phyloP scores from a whole-genome alignment of 2,329 filamentous ascomycete genomes.

The Microdochium trichocladiopsis region DNA sequence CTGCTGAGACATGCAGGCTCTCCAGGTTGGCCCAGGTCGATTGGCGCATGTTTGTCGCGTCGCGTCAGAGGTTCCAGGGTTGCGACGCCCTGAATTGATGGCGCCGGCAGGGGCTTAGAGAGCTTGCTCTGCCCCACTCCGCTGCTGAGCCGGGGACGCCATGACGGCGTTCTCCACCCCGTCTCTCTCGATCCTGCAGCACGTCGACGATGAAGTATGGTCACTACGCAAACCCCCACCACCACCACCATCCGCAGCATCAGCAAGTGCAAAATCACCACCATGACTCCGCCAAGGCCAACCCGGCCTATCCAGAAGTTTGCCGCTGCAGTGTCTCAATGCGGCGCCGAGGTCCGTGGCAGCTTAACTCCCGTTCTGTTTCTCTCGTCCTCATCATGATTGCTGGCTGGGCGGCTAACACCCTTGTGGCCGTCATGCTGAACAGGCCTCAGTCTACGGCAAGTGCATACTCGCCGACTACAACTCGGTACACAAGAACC shows the following conservation, averaged over 20 bases:
- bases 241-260: no score
- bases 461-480: slow-evolving; percentile 90
- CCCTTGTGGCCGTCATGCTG: slow-evolving; percentile 1
- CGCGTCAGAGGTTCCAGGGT: not conserved
- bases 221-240: no score
- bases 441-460: slow-evolving; percentile 75
- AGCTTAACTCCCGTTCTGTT: not conserved
- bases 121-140: not conserved
- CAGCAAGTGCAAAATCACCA: no score
- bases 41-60: not conserved
- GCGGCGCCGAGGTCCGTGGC: slow-evolving; percentile 42
- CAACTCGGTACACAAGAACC: slow-evolving; percentile 83
- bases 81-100: not conserved
- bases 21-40: not conserved
- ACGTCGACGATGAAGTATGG: no score
- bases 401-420: not conserved
- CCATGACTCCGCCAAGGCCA: slow-evolving; percentile 23
- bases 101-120: not conserved
- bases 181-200: no score
- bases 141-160: not conserved
- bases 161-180: no score
- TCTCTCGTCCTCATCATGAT: not conserved
- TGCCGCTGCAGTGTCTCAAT: slow-evolving; percentile 45
- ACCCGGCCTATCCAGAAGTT: slow-evolving; percentile 47
- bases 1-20: not conserved